Conservation (phyloP, 108 stramenopile genomes). For the Cyclotella cryptica region DNA sequence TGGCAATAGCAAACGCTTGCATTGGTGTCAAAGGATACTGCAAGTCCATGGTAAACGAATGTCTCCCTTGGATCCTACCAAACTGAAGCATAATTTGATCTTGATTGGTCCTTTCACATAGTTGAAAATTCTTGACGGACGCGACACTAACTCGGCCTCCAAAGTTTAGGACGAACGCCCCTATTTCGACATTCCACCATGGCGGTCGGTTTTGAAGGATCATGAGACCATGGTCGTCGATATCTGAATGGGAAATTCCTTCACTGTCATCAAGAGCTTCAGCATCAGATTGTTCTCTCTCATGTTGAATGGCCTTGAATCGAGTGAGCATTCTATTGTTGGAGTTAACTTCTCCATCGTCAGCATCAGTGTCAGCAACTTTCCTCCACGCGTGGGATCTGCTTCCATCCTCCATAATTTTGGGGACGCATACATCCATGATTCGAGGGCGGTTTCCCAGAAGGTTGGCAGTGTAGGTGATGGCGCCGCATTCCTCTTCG, state of each 20-base stretch:
- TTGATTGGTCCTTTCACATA: conserved; percentile 79
- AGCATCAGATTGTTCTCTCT: conserved; percentile 18
- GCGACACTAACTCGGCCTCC: conserved; percentile 90
- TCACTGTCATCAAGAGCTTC: conserved; percentile 17
- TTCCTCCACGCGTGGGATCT: conserved; percentile 55
- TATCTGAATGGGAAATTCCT: conserved; percentile 14
- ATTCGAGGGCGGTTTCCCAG: conserved; percentile 87
- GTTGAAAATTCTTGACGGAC: conserved; percentile 91
- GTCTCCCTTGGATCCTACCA: conserved; percentile 88
- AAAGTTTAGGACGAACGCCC: conserved; percentile 91
- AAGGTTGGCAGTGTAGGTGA: conserved; percentile 88
- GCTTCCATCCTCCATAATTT: conserved; percentile 58
- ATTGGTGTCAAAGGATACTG: conserved; percentile 84
- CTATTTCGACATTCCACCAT: conserved; percentile 90
- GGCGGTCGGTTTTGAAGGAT: conserved; percentile 86
- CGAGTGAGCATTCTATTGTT: conserved; percentile 66
- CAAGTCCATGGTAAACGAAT: conserved; percentile 91
- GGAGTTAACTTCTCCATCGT: conserved; percentile 21
- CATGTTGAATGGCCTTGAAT: conserved; percentile 74
- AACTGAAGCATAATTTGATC: conserved; percentile 89
- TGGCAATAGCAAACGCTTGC: conserved; percentile 92
- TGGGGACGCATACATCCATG: conserved; percentile 92
- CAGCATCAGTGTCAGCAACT: conserved; percentile 41
- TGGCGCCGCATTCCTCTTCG: conserved; percentile 82
- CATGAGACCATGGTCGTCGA: conserved; percentile 69